phyloP scores from a whole-genome alignment of 2,329 filamentous ascomycete genomes.

The Phaeosphaeria sp. region DNA sequence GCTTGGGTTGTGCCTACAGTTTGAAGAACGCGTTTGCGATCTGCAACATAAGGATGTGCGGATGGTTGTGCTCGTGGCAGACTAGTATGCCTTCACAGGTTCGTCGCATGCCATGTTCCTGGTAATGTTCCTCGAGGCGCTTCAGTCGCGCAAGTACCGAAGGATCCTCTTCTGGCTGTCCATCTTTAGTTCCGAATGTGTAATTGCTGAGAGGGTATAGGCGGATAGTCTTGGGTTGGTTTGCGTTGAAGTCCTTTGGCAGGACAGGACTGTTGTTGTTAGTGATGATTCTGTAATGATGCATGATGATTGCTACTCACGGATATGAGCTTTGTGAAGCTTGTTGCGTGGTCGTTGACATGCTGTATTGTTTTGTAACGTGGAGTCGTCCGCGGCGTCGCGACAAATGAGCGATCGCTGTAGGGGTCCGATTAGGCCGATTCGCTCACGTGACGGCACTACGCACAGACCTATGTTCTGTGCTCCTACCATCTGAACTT shows the following conservation, averaged over 20 bases:
- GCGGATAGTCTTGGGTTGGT: slow-evolving; percentile 87
- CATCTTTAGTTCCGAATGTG: slow-evolving; percentile 98
- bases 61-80: slow-evolving; percentile 98
- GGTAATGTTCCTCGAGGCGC: slow-evolving; percentile 94
- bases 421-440: no score
- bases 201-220: slow-evolving; percentile 97
- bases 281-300: slow-evolving; percentile 3
- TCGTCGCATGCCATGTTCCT: slow-evolving; percentile 90
- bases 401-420: no score
- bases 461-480: no score
- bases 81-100: slow-evolving; percentile 97
- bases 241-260: slow-evolving; percentile 83
- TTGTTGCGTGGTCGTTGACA: slow-evolving; percentile 84
- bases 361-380: no score
- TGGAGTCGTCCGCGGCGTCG: no score
- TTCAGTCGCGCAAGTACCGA: slow-evolving; percentile 92
- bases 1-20: slow-evolving; percentile 59
- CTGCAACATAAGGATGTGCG: slow-evolving; percentile 98
- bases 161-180: slow-evolving; percentile 95
- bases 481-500: no score
- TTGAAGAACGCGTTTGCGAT: slow-evolving; percentile 99
- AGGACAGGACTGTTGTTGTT: slow-evolving; percentile 67
- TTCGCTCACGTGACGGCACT: slow-evolving; percentile 12
- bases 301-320: slow-evolving; percentile 45
- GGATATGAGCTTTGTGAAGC: slow-evolving; percentile 79